Evolutionary conservation across 1,139 yeast species (phyloP), one percentile per base, ranked within the genome.

Genomic region (Hansenula lynferdii): DNA sequence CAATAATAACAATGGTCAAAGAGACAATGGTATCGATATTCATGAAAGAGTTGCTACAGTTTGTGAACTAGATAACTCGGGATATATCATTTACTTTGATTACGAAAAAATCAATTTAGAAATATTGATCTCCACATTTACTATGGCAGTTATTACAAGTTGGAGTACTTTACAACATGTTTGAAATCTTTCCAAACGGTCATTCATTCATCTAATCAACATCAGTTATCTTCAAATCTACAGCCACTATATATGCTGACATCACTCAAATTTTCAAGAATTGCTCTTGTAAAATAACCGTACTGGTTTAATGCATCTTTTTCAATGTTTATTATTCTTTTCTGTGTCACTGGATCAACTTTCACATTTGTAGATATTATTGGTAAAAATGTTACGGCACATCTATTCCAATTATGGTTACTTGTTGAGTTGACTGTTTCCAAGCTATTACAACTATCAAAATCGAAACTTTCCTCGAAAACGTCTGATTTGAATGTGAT

Each of bases 371-470:
- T 56, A 0, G 64, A 51, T n/a, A 65, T 14, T 1, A 65, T 41
- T 1, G 70, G 70, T 17, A 65, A 39, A 21, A 58, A 48, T 0
- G 67, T 61, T 2, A 62, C 45, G 9, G 59, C 44, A 40, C 70
- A 65, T 23, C 65, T 50, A 23, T 54, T 57, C 70, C 69, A 65
- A 12, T 31, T 26, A 37, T 59, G 61, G 3, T 54, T 58, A 18
- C 54, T 50, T 8, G 43, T 44, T 0, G 69, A 63, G 1, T 34
- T 27, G 9, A 64, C 37, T 9, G 32, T 19, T 7, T 50, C 49
- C 4, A 43, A 30, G 16, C 51, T 53, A 8, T 36, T 39, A 14
- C 42, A 43, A 3, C 42, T 36, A 6, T 39, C 37, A 24, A 56
- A 46, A 31, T 51, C 46, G 40, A 64, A 65, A 0, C 50, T 37